Percentiles rank a stretch among this genome's conserved stretches.
Conservation (phyloP, 805 yeast genomes). For the Zygosaccharomyces kombuchaensis region DNA sequence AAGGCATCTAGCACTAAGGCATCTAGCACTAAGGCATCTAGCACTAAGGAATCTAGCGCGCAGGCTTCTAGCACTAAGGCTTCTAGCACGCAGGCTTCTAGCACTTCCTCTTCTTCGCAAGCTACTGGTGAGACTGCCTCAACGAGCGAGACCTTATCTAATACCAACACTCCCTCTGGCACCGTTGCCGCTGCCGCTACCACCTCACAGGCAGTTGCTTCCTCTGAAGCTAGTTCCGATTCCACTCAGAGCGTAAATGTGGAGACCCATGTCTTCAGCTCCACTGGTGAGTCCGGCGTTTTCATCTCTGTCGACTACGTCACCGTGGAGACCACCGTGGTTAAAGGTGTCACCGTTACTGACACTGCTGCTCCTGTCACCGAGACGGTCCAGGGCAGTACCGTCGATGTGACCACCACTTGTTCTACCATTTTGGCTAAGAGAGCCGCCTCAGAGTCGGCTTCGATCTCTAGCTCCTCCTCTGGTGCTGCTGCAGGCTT, state of each 20-base stretch:
- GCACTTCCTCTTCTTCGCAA: constrained; percentile 19
- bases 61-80: constrained; percentile 28
- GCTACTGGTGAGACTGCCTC: constrained; percentile 3
- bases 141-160: constrained; percentile 17
- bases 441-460: constrained; percentile 47
- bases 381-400: constrained; percentile 43
- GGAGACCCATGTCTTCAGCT: constrained; percentile 1
- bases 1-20: constrained; percentile 28
- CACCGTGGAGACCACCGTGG: constrained; percentile 21
- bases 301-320: neutral
- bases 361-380: constrained; percentile 11
- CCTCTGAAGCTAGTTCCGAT: constrained; percentile 33
- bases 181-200: constrained; percentile 43
- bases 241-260: constrained; percentile 35
- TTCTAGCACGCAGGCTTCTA: constrained; percentile 24
- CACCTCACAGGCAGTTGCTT: constrained; percentile 42
- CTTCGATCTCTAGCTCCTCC: constrained; percentile 42
- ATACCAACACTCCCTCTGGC: constrained; percentile 30
- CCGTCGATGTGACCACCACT: constrained; percentile 40
- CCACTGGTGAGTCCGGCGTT: constrained; percentile 4
- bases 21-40: constrained; percentile 24
- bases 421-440: constrained; percentile 33
- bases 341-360: constrained; percentile 7
- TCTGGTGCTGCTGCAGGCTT: constrained; percentile 34
- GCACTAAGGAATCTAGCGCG: constrained; percentile 29